Evolutionary conservation across 2,329 filamentous ascomycete genomes (phyloP), one percentile per base, ranked within the genome.

Genomic region (Microdochium trichocladiopsis): DNA sequence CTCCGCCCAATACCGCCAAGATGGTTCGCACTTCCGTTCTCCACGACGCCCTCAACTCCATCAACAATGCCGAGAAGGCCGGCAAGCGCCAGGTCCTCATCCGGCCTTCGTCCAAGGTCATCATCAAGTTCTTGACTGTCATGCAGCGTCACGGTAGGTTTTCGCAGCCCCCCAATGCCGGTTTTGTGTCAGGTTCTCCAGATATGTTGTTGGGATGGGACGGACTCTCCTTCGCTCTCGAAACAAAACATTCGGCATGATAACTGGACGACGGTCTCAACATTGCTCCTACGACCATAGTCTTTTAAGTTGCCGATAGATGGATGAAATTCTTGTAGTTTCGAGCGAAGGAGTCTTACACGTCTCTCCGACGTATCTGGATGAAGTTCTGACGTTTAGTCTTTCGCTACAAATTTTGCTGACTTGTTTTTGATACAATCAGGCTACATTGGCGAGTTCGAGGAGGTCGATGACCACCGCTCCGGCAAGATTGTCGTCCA

Each of bases 251-350:
- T 86, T 94, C 94, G 93, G 92, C 87, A 88, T 96, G 90, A 97
- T 97, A 97, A 97, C 94, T 99, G 96, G 93, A 90, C 87, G 86
- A 90, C 84, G 84, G 86, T 93, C 86, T 87, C 84, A 83, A 82
- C 73, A 70, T 64, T 63, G 61, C 62, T 62, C 72, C 79, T 75
- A 96, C 91, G 89, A 87, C 86, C 82, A 87, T 85, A 90, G 93
- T 90, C 92, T 90, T 99, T 97, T 99, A 97, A 97, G 85, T 95
- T 85, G 84, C 90, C 93, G 94, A 95, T 88, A 99, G 77, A 99
- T 94, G 73, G 78, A 88, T 70, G 65, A 23, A 25, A 48, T 28
- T 48, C 47, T 25, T 66, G 69, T 61, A 55, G 64, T 61, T 62
- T 66, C 73, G 73, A 73, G 83, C 86, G 86, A 86, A 83, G 87